phyloP scores from a whole-genome alignment of 495 filamentous ascomycete species.

The Tuber umbilicatum region DNA sequence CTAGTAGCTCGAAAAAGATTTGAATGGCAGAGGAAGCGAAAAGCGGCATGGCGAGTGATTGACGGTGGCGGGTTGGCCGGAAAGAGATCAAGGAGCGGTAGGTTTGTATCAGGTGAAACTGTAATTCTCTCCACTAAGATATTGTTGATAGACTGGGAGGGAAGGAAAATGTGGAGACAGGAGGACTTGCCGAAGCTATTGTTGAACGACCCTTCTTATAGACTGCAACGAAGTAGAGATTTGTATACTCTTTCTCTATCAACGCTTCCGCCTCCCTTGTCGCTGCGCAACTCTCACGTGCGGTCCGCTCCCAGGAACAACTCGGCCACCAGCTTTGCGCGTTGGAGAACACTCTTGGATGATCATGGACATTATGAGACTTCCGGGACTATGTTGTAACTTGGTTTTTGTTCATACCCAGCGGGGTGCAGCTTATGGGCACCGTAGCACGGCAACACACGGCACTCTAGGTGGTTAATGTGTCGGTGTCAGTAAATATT shows the following conservation, averaged over 20 bases:
- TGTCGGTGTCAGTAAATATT: background rate
- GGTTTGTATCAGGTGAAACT: conserved; percentile 1
- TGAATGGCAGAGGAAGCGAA: background rate
- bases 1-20: background rate
- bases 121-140: background rate
- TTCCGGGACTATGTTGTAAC: background rate
- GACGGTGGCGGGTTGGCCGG: background rate
- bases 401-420: background rate
- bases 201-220: background rate
- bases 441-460: background rate
- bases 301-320: background rate
- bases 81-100: background rate
- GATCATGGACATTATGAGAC: background rate
- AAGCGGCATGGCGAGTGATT: background rate
- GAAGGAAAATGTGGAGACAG: background rate
- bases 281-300: background rate
- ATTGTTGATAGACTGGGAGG: background rate
- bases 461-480: background rate
- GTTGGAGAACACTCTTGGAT: background rate
- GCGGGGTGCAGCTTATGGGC: background rate
- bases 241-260: background rate
- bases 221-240: background rate
- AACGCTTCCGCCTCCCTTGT: background rate
- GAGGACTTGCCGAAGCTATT: background rate
- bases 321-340: background rate